Base-by-base conservation (phyloP, 2,329 filamentous ascomycete species). In the Colletotrichum paranaense region DNA sequence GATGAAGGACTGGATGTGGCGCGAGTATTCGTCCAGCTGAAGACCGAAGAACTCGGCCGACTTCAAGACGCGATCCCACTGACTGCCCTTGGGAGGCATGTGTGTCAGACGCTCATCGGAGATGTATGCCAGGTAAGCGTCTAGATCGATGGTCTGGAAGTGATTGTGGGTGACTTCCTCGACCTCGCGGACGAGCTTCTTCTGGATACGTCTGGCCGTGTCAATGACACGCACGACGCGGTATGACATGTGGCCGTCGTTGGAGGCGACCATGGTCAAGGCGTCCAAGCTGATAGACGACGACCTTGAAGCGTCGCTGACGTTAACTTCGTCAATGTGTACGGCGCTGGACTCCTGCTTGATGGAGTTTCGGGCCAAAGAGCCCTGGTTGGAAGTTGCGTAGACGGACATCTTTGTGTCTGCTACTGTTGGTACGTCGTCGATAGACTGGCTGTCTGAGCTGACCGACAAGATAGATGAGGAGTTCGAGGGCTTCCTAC, bases 31-130 rank as follows among this genome's bases (percentile, higher is more conserved):
- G 70, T 79, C 81, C 19, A 85, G 77, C 72, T 84, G 83, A 5
- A 84, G 78, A 3, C 82, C 83, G 56, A 84, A 85, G 78, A 82
- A 84, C 70, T 85, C 82, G 3, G 83, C 83, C 19, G 81, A 80
- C 52, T 80, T 82, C 35, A 85, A 76, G 1, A 85, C 82, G 1
- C 81, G 80, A 67, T 85, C 83, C 83, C 83, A 85, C 59, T 82
- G 79, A 64, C 82, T 84, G n/a, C 82, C 83, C 52, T 81, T 77
- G 5, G 78, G 78, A 3, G 83, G 83, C 82, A 85, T 85, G 65
- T 84, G 82, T 19, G 82, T 80, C 16, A 84, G 78, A 32, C 83
- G 82, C 66, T 84, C 80, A 68, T 84, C 81, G 12, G 80, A 79
- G 64, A 85, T 84, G 75, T 79, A 81, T 26, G 79, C 75, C 16